Base-by-base conservation (phyloP, 129 eudicot genomes). In the Lactuca saligna region DNA sequence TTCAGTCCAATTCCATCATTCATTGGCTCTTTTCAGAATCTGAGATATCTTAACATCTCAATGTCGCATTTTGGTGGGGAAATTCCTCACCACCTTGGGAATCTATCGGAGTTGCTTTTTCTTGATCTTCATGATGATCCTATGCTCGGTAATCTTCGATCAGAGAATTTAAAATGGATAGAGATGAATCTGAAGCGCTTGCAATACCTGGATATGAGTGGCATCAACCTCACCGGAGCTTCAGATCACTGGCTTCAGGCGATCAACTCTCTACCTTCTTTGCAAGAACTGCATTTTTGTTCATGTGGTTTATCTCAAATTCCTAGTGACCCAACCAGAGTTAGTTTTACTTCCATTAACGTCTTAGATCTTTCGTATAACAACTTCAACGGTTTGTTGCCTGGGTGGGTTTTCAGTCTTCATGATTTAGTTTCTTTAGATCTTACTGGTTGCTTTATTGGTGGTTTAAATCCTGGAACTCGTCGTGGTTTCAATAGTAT, bases 11-110 rank as follows among this genome's bases (percentile, higher is more conserved):
- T 84, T 65, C 85, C 89, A 48, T 39, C 55, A 16, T 84, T 84
- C 53, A 11, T 84, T 13, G 83, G 81, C 53, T 74, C 83, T 33
- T 51, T 84, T 8, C 50, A 20, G 11, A 80, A 74, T 71, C 51
- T 84, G 63, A 56, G 44, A 38, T 80, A 84, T 74, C 73, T 80
- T 9, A 83, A 80, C 72, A 54, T 83, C 8, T 84, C 81, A 5
- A 69, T 54, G 14, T 70, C 89, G 11, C 81, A 82, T 12, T 80
- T 80, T 33, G n/a, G 53, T 5, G 57, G 70, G 68, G 54, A 70
- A 25, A 54, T 80, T 48, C 81, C 85, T 5, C 71, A 51, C n/a
- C 56, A 46, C 6, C 62, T 80, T 38, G 85, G 85, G 9, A 75
- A 75, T 70, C 57, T 80, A 8, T 75, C 78, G 15, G 8, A 4